phyloP scores from a whole-genome alignment of 2,329 filamentous ascomycete species.

The Fusarium nisikadoi region DNA sequence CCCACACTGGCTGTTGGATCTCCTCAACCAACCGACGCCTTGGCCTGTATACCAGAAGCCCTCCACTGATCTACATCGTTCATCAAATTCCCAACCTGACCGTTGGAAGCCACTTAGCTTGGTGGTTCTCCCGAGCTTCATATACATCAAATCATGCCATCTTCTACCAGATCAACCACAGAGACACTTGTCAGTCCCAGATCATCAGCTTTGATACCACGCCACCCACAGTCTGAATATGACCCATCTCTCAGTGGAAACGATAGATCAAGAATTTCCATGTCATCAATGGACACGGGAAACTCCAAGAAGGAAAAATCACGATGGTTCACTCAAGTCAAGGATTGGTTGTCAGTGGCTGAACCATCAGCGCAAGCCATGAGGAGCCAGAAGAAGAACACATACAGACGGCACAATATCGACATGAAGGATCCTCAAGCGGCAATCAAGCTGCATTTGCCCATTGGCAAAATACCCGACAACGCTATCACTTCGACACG shows the following conservation, averaged over 20 bases:
- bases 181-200: conserved; percentile 13
- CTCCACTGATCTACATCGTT: neutral
- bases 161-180: conserved; percentile 2
- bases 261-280: conserved; percentile 26
- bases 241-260: conserved; percentile 36
- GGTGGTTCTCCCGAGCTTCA: neutral
- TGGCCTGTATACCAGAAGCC: neutral
- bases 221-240: conserved; percentile 39
- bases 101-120: neutral
- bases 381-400: conserved; percentile 57
- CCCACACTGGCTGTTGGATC: neutral
- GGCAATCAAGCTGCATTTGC: conserved; percentile 58
- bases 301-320: conserved; percentile 46
- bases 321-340: conserved; percentile 57
- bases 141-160: conserved; percentile 13
- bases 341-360: conserved; percentile 59
- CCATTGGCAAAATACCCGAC: conserved; percentile 57
- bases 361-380: conserved; percentile 63
- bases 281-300: conserved; percentile 15
- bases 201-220: conserved; percentile 25
- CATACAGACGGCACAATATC: conserved; percentile 58
- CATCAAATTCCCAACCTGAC: neutral
- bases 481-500: conserved; percentile 59
- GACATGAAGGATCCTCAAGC: conserved; percentile 56
- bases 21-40: neutral